Conservation (phyloP, 2,329 filamentous ascomycete genomes). For the Hypoxylon sp. region DNA sequence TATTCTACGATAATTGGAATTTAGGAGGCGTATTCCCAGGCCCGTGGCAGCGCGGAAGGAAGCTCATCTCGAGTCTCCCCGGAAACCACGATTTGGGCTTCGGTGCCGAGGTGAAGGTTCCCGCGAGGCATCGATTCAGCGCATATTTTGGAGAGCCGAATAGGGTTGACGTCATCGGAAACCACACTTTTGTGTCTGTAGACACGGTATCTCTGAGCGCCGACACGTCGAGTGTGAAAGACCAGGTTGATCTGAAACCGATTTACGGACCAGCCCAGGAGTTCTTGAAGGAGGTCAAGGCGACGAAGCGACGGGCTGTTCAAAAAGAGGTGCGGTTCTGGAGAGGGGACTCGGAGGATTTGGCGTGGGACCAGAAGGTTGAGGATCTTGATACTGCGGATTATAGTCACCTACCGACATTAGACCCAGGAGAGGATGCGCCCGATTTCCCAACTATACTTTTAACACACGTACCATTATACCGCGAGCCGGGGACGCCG, state of each 20-base stretch:
- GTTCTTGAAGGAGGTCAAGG: conserved; percentile 79
- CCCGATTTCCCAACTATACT: conserved; percentile 87
- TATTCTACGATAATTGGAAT: conserved; percentile 83
- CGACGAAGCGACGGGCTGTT: conserved; percentile 76
- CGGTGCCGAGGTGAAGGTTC: conserved; percentile 83
- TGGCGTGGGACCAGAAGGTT: conserved; percentile 71
- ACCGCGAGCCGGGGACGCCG: conserved; percentile 83
- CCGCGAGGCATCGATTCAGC: conserved; percentile 86
- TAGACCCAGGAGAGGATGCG: conserved; percentile 61
- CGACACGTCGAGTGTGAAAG: conserved; percentile 66
- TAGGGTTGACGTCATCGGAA: conserved; percentile 89
- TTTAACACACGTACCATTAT: conserved; percentile 91
- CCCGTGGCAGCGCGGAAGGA: conserved; percentile 76
- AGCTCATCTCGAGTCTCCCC: conserved; percentile 86
- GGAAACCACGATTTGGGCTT: conserved; percentile 98
- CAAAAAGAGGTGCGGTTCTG: conserved; percentile 77
- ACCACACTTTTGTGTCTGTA: conserved; percentile 94
- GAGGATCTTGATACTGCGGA: conserved; percentile 69
- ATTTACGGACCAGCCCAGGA: conserved; percentile 84
- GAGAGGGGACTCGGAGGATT: conserved; percentile 70
- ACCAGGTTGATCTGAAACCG: conserved; percentile 66
- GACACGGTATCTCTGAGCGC: conserved; percentile 92
- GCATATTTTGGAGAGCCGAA: conserved; percentile 94
- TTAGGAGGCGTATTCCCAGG: conserved; percentile 68
- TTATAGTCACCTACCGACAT: conserved; percentile 57